These are phyloP conservation scores for Ogataea paradorogensis DNA, from an alignment of 805 yeast genomes.

Conservation along the genomic window DNA sequence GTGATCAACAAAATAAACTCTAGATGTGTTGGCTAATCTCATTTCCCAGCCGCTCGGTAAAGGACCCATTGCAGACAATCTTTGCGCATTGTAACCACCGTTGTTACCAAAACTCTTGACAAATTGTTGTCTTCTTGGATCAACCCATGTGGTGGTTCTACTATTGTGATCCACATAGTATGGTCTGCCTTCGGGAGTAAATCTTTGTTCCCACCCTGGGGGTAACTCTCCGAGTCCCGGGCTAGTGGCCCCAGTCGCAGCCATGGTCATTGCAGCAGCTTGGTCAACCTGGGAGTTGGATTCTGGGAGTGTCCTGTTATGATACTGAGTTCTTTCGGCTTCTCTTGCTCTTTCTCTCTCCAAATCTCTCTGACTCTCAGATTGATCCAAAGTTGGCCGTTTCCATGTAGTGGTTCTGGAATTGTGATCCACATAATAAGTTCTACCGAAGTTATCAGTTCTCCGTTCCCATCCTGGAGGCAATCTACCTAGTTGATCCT, in stretches of 20 bases:
- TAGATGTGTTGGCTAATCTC: constrained; percentile 97
- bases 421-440: constrained; percentile 97
- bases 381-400: constrained; percentile 82
- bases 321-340: constrained; percentile 86
- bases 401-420: constrained; percentile 99
- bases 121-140: constrained; percentile 98
- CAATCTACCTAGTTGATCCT: constrained; percentile 92
- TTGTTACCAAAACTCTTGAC: constrained; percentile 90
- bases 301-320: constrained; percentile 87
- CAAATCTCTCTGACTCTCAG: constrained; percentile 62
- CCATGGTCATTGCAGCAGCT: constrained; percentile 47
- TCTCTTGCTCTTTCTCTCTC: constrained; percentile 71
- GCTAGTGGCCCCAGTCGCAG: constrained; percentile 83
- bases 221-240: constrained; percentile 97
- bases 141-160: constrained; percentile 99
- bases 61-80: constrained; percentile 96
- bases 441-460: constrained; percentile 95
- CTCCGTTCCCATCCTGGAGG: constrained; percentile 99
- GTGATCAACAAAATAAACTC: constrained; percentile 98
- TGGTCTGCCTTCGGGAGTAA: constrained; percentile 97
- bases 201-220: constrained; percentile 98
- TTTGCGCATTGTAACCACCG: constrained; percentile 95
- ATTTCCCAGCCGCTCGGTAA: constrained; percentile 99
- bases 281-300: constrained; percentile 49
- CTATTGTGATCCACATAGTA: constrained; percentile 98